A percentile compares a stretch with the other conserved stretches of the same genome.
These are phyloP conservation scores for Magnolia changhungtana DNA, from an alignment of 164 flowering plant species.

Conservation along the genomic window DNA sequence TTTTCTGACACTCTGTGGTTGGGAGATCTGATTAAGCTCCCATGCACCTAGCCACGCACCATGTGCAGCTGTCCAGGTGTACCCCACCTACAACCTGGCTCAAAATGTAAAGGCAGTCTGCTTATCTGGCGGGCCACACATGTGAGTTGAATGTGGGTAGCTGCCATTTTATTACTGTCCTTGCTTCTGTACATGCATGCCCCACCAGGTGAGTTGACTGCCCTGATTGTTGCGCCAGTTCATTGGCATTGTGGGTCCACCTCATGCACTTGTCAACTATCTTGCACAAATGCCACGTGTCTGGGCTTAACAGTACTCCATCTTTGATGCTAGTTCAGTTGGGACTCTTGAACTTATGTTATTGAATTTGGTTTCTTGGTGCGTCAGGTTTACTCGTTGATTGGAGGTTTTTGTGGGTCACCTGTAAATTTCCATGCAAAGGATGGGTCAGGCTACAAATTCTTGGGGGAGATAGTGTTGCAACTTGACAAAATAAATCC, in stretches of 20 bases:
- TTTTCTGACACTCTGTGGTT: background rate
- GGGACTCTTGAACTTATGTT: background rate
- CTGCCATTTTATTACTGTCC: background rate
- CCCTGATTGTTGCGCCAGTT: background rate
- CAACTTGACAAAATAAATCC: conserved; percentile 96
- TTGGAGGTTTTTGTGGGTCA: conserved; percentile 91
- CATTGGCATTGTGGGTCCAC: background rate
- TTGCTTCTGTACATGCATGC: too few relatives aligned
- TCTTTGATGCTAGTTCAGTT: too few relatives aligned
- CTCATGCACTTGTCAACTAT: background rate
- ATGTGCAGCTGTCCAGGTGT: background rate
- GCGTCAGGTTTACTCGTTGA: conserved; percentile 69
- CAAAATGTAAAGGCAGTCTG: background rate
- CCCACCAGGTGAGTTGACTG: background rate
- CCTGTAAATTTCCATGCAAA: conserved; percentile 92
- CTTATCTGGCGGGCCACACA: background rate
- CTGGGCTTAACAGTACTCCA: background rate
- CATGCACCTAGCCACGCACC: background rate
- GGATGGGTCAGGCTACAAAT: conserved; percentile 93
- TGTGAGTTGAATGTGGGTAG: background rate
- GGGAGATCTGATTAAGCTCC: background rate
- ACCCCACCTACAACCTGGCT: background rate
- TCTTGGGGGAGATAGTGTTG: conserved; percentile 90
- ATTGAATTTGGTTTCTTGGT: background rate
- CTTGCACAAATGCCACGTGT: background rate